Evolutionary conservation across 768 basidiomycete genomes (phyloP).

Genomic region (Boletus pseudo-olivaceus): DNA sequence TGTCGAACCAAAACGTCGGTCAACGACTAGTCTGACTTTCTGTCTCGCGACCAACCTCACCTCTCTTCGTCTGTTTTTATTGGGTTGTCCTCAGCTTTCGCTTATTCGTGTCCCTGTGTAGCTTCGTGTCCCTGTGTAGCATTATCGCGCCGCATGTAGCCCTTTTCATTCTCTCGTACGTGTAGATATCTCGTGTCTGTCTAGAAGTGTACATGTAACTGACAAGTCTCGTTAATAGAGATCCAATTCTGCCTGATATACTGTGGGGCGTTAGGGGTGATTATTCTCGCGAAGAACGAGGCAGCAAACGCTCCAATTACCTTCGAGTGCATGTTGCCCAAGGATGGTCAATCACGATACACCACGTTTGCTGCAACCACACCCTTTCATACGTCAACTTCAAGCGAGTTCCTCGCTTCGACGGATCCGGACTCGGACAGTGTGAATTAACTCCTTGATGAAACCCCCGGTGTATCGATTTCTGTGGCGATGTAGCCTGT

Average conservation of each 20-base stretch:
- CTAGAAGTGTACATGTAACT: too few relatives aligned
- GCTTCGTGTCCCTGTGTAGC: too few relatives aligned
- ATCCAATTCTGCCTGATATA: background rate
- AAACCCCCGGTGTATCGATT: constrained; percentile 20
- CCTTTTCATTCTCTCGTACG: too few relatives aligned
- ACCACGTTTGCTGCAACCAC: too few relatives aligned
- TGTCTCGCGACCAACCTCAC: background rate
- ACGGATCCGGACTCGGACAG: constrained; percentile 25
- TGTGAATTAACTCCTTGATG: constrained; percentile 52
- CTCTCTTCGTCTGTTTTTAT: background rate
- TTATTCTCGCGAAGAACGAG: constrained; percentile 19
- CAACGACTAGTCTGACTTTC: background rate
- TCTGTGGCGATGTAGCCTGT: constrained; percentile 32
- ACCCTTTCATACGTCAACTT: constrained; percentile 1
- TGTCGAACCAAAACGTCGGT: background rate
- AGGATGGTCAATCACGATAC: background rate
- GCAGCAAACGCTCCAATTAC: background rate
- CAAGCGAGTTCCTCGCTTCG: background rate
- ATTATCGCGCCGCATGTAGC: too few relatives aligned
- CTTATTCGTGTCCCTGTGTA: too few relatives aligned
- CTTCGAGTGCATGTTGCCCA: background rate
- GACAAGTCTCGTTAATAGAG: background rate
- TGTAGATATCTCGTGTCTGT: too few relatives aligned
- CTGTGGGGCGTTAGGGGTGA: constrained; percentile 1
- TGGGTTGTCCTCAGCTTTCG: background rate